Base-by-base conservation (phyloP, 805 yeast species). In the Cyberlindnera suaveolens region DNA sequence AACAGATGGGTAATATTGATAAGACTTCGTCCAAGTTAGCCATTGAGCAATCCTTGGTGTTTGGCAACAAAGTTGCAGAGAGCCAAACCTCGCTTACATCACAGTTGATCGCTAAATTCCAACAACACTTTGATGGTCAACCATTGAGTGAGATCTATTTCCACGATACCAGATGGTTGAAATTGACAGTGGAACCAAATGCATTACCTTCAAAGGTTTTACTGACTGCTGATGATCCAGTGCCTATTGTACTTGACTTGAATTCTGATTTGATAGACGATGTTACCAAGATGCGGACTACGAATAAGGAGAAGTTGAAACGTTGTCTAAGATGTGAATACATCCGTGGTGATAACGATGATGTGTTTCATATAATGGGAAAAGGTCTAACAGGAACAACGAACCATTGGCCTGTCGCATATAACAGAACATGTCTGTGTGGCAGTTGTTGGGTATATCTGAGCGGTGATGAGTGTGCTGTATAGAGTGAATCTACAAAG, bases 351-450 rank as follows among this genome's bases (percentile, higher is more conserved):
- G 56, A 53, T 4, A 61, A 63, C 11, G 23, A 35, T 20, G 66
- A 63, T 11, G 63, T 60, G 27, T 64, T 67, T 4, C 44, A 41
- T 30, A 38, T 54, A 10, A 33, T 52, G 39, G 49, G 53, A 5
- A 39, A 42, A 11, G 51, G 46, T 1, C 20, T 40, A 3, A 42
- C 52, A 1, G 46, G 48, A 67, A 9, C 54, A 61, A 43, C 50
- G 3, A 50, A 52, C n/a, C 58, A 51, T 37, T 75, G 87, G 84
- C 74, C 83, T 1, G 67, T 78, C 64, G 80, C 82, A 1, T 81
- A 78, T 58, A 89, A 82, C 51, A 67, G 89, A 47, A 77, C 77
- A 20, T 85, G 95, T 62, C 65, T 85, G 31, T 85, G 95, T 61
- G 93, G 93, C 0, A 84, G 86, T 32, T 72, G 80, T 4, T 84